Percentiles rank a stretch among this genome's conserved stretches.
Evolutionary conservation across 768 basidiomycete species (phyloP).

Genomic region (Macrocybe gigantea): DNA sequence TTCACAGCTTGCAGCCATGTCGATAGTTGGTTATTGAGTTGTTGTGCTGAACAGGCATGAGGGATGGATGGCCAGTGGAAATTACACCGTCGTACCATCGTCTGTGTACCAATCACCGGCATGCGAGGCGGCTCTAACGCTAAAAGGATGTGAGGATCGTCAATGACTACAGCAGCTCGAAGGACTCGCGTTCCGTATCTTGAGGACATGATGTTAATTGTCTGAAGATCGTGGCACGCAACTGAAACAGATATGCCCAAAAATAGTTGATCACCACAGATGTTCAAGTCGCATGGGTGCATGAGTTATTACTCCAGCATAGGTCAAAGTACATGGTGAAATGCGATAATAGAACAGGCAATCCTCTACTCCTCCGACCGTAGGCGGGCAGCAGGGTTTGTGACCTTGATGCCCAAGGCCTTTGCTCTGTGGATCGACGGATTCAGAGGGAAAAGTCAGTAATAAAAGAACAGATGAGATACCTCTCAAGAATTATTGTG

Average conservation of each 20-base stretch:
- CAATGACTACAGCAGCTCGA: not conserved
- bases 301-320: constrained; percentile 49
- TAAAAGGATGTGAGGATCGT: constrained; percentile 6
- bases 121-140: constrained; percentile 62
- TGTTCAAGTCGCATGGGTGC: constrained; percentile 27
- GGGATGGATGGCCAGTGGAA: constrained; percentile 6
- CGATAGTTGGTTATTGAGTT: constrained; percentile 57
- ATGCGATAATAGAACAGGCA: constrained; percentile 30
- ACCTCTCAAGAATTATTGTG: constrained; percentile 85
- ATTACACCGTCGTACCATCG: constrained; percentile 39
- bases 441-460: constrained; percentile 4
- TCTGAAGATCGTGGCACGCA: not conserved
- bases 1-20: constrained; percentile 56
- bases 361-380: constrained; percentile 85
- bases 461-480: constrained; percentile 10
- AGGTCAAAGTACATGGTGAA: constrained; percentile 45
- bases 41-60: constrained; percentile 33
- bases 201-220: not conserved
- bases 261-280: not conserved
- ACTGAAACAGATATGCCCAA: not conserved
- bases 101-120: constrained; percentile 88
- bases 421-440: constrained; percentile 52
- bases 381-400: constrained; percentile 87
- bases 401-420: constrained; percentile 86
- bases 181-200: constrained; percentile 14